Conservation (phyloP, 495 filamentous ascomycete species). For the Podospora anserina region DNA sequence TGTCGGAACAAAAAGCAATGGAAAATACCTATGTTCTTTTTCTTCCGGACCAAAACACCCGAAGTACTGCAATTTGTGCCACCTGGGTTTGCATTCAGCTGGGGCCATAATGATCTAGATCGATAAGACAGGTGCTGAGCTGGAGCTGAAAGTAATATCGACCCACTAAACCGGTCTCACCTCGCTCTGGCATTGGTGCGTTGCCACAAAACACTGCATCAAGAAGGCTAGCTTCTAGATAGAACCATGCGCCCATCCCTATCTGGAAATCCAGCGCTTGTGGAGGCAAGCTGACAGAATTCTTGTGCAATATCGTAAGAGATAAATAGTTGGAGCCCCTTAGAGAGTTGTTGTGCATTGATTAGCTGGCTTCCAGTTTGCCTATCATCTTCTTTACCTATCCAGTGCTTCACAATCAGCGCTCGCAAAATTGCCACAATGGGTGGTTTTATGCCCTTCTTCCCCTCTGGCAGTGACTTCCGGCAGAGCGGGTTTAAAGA, state of each 20-base stretch:
- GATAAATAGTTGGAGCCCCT: background rate
- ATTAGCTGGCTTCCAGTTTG: background rate
- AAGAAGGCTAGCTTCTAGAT: background rate
- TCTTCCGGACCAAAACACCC: too few species aligned
- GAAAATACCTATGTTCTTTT: too few species aligned
- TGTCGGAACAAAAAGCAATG: too few species aligned
- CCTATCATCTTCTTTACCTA: background rate
- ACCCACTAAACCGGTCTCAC: background rate
- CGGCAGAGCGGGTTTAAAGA: conserved; percentile 11
- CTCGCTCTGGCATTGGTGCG: background rate
- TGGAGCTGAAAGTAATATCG: background rate
- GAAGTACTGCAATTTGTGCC: background rate
- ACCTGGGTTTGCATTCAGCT: background rate
- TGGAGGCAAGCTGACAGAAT: background rate
- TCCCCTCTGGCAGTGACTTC: background rate
- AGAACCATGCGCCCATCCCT: background rate
- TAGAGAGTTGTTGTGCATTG: too few species aligned
- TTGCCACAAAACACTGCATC: background rate
- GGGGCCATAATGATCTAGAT: background rate
- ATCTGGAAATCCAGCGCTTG: background rate
- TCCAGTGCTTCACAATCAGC: background rate
- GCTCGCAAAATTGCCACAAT: background rate
- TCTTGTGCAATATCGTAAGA: background rate
- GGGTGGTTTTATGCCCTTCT: background rate
- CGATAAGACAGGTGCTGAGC: background rate